Percentiles rank a stretch among this genome's conserved stretches.
These are phyloP conservation scores for Eimeria praecox DNA, from an alignment of 169 alveolate species.

Conservation along the genomic window DNA sequence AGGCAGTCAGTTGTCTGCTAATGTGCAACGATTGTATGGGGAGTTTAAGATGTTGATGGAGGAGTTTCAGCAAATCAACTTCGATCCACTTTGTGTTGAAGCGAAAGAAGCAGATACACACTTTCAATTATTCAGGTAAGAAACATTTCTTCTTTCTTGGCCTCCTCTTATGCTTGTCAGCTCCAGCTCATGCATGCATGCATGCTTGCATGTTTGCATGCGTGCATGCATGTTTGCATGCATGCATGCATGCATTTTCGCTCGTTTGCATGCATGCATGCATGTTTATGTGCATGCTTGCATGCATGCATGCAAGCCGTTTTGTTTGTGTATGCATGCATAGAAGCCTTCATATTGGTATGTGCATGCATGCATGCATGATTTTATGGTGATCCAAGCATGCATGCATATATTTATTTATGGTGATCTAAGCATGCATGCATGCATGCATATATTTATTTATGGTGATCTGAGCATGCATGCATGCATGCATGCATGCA, in stretches of 20 bases:
- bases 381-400: no score
- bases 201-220: neutral
- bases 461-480: neutral
- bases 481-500: neutral
- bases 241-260: no score
- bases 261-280: neutral
- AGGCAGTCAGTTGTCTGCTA: constrained; percentile 59
- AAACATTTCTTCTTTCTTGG: no score
- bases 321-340: no score
- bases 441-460: no score
- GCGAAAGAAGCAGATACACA: constrained; percentile 93
- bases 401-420: no score
- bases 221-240: neutral
- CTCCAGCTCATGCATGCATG: neutral
- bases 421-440: no score
- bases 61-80: constrained; percentile 91
- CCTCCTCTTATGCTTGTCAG: neutral
- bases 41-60: constrained; percentile 94
- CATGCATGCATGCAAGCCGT: no score
- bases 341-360: no score
- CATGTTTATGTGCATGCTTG: neutral
- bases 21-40: constrained; percentile 90
- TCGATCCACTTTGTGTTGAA: constrained; percentile 94
- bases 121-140: constrained; percentile 93
- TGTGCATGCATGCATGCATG: no score